Evolutionary conservation across 1,139 yeast species (phyloP).

Genomic region (Nakaseomyces sp.): DNA sequence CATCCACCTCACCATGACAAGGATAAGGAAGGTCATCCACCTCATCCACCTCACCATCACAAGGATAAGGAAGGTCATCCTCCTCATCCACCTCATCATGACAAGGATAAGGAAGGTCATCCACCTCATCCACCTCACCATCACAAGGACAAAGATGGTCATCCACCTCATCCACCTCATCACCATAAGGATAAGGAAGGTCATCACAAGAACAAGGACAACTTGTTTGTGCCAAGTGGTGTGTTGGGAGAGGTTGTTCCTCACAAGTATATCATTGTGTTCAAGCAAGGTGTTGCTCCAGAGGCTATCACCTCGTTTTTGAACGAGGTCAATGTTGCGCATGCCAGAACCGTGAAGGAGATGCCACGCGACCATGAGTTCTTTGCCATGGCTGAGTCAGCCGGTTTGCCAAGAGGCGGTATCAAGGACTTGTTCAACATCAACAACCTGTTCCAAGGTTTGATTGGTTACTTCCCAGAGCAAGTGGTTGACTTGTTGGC

Average conservation of each 20-base stretch:
- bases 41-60: too few relatives aligned
- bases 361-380: conserved; percentile 20
- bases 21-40: too few relatives aligned
- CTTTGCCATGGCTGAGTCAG: conserved; percentile 15
- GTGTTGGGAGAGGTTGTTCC: conserved; percentile 41
- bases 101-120: not conserved
- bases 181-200: not conserved
- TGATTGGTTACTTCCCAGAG: conserved; percentile 66
- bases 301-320: conserved; percentile 41
- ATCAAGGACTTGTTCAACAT: conserved; percentile 57
- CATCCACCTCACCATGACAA: too few relatives aligned
- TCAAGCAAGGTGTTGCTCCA: conserved; percentile 50
- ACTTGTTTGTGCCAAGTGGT: too few relatives aligned
- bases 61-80: not conserved
- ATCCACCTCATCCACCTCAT: not conserved
- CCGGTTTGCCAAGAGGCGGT: conserved; percentile 40
- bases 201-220: not conserved
- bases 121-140: not conserved
- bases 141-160: not conserved
- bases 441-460: conserved; percentile 48
- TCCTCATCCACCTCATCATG: not conserved
- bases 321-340: conserved; percentile 24
- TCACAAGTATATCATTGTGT: conserved; percentile 68
- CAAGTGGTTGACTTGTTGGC: conserved; percentile 64
- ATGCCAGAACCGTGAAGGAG: conserved; percentile 21